Evolutionary conservation across 1,284 basidiomycete genomes (phyloP).

Genomic region (Ganoderma boninense): DNA sequence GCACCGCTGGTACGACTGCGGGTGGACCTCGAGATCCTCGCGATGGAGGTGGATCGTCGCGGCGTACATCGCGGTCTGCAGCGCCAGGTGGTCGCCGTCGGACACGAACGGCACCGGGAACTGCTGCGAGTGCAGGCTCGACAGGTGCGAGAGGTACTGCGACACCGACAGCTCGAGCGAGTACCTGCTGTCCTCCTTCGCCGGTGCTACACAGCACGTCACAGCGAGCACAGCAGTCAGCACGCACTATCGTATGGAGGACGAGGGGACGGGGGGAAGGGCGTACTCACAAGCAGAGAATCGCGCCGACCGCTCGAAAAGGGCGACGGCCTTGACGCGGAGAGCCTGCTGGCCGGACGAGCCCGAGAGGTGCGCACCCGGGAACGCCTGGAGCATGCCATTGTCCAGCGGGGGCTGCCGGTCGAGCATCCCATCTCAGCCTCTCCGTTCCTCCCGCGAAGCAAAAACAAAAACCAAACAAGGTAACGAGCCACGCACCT

Average conservation of each 20-base stretch:
- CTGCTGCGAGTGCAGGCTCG: slow-evolving; percentile 46
- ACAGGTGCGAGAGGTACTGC: slow-evolving; percentile 51
- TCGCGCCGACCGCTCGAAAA: slow-evolving; percentile 60
- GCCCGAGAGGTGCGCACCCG: slow-evolving; percentile 24
- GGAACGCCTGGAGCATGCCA: slow-evolving; percentile 17
- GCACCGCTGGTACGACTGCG: slow-evolving; percentile 45
- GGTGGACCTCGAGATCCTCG: slow-evolving; percentile 44
- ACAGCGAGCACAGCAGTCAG: no score
- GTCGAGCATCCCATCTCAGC: not conserved
- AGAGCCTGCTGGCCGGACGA: slow-evolving; percentile 42
- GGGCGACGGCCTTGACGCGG: slow-evolving; percentile 55
- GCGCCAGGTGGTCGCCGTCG: slow-evolving; percentile 54
- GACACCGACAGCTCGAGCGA: slow-evolving; percentile 52
- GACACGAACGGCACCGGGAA: slow-evolving; percentile 37
- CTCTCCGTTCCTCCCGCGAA: no score
- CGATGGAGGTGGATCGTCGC: slow-evolving; percentile 60
- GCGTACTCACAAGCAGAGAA: slow-evolving; percentile 49
- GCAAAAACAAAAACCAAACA: not conserved
- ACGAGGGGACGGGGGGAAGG: no score
- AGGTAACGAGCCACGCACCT: slow-evolving; percentile 19
- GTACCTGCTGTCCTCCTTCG: slow-evolving; percentile 43
- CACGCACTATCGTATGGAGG: not conserved
- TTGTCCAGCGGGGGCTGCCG: slow-evolving; percentile 19
- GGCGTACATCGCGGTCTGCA: slow-evolving; percentile 59
- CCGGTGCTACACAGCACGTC: slow-evolving; percentile 25